Conservation (phyloP, 495 filamentous ascomycete species). For the Penicillium paxilli region DNA sequence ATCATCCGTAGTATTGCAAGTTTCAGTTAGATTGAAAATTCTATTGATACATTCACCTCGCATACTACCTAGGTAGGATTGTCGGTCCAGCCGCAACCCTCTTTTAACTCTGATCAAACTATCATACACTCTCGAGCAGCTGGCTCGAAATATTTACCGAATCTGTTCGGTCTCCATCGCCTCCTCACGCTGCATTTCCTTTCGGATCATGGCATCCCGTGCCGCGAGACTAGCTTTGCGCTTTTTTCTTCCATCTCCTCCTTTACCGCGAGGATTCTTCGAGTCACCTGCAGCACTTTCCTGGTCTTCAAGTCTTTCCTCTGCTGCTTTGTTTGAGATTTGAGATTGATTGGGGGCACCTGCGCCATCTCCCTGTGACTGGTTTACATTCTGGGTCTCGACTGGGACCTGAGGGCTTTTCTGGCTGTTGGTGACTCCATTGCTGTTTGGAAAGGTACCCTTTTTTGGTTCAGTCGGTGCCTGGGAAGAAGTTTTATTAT, state of each 20-base stretch:
- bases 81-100: neutral
- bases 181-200: constrained; percentile 47
- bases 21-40: neutral
- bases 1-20: neutral
- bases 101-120: neutral
- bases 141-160: constrained; percentile 9
- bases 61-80: neutral
- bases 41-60: neutral
- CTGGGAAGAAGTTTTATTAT: neutral
- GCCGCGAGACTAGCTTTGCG: constrained; percentile 40
- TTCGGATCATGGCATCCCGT: constrained; percentile 37
- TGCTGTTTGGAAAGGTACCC: neutral
- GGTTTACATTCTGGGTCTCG: too few species aligned
- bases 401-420: neutral
- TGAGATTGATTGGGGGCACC: too few species aligned
- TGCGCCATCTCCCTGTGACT: too few species aligned
- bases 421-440: neutral
- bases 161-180: constrained; percentile 39
- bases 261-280: neutral
- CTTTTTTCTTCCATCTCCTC: constrained; percentile 21
- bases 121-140: neutral
- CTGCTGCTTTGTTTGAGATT: too few species aligned
- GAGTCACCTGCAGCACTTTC: neutral
- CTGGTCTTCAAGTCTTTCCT: too few species aligned
- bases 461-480: neutral